Evolutionary conservation across 306 rosid species (phyloP), one percentile per base, ranked within the genome.

Genomic region (Inga oerstediana): DNA sequence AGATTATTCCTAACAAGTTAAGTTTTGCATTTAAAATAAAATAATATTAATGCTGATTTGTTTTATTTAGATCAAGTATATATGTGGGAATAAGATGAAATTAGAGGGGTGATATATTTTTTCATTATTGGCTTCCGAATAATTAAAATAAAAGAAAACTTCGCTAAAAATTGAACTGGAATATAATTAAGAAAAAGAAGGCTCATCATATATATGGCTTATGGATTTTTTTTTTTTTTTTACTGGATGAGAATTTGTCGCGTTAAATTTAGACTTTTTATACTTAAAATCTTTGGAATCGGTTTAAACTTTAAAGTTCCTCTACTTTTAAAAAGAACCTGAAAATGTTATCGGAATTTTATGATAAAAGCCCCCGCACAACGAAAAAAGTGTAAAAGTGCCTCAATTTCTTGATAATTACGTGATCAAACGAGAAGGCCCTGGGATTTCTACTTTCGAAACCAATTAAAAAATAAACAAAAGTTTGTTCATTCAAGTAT

Each of bases 341-440:
- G 45, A n/a, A 58, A 76, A 41, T 76, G 41, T 43, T 76, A 16
- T 76, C 69, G 41, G 71, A 22, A 15, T 76, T 61, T 59, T 59
- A 54, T 59, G 56, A 76, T 76, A 14, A 41, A 76, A 41, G 52
- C 24, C 58, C 58, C 19, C 76, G 24, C 49, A 72, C 49, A n/a
- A 30, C 44, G 27, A 17, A 56, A 76, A 76, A 59, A 14, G 68
- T 59, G 15, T 11, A 59, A 58, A 76, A 61, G 58, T 17, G 15
- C 39, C 8, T 72, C 37, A 22, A 43, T 73, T 73, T 41, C 77
- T 48, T 73, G 61, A 35, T 73, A 72, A 46, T 45, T 43, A 71
- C 37, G 30, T 11, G 32, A 45, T 56, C 62, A 49, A 48, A 73
- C n/a, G 19, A 46, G 20, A 48, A 73, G 20, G 27, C 62, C 39